phyloP scores from a whole-genome alignment of 2,329 filamentous ascomycete genomes.

The Rutstroemia sp. region DNA sequence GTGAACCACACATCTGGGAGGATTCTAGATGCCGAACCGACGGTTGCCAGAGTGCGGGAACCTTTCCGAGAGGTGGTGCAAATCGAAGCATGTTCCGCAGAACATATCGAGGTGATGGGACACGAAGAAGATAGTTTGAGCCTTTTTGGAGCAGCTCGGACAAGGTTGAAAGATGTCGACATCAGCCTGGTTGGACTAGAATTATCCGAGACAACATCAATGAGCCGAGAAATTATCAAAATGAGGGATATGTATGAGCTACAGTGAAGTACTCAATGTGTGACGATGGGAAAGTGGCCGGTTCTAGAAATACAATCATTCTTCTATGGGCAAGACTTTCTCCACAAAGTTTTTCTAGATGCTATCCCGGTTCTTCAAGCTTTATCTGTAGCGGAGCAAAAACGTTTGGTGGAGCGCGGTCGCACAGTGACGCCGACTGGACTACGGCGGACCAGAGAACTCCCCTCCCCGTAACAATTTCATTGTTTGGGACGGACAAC shows the following conservation, averaged over 20 bases:
- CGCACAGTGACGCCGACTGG: not conserved
- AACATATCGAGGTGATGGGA: conserved; percentile 2
- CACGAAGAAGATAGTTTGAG: conserved; percentile 7
- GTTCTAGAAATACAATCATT: not conserved
- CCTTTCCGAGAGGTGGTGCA: not conserved
- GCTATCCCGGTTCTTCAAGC: conserved; percentile 2
- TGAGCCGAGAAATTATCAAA: not conserved
- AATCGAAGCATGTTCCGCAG: not conserved
- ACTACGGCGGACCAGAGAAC: not conserved
- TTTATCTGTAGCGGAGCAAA: not conserved
- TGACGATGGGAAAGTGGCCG: not conserved
- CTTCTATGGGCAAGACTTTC: too few relatives aligned
- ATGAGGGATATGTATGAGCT: not conserved
- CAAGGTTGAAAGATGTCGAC: conserved; percentile 22
- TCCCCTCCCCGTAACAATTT: too few relatives aligned
- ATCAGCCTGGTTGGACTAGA: conserved; percentile 22
- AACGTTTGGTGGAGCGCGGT: not conserved
- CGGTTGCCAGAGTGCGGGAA: conserved; percentile 21
- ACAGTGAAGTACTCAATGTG: not conserved
- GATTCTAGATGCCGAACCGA: conserved; percentile 17
- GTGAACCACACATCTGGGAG: conserved; percentile 39
- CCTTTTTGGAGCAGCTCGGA: conserved; percentile 14
- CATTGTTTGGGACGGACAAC: too few relatives aligned
- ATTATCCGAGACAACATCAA: conserved; percentile 18
- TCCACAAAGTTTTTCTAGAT: not conserved